Percentiles rank a stretch among this genome's conserved stretches.
phyloP scores from a whole-genome alignment of 306 rosid species.

The Neltuma alba region DNA sequence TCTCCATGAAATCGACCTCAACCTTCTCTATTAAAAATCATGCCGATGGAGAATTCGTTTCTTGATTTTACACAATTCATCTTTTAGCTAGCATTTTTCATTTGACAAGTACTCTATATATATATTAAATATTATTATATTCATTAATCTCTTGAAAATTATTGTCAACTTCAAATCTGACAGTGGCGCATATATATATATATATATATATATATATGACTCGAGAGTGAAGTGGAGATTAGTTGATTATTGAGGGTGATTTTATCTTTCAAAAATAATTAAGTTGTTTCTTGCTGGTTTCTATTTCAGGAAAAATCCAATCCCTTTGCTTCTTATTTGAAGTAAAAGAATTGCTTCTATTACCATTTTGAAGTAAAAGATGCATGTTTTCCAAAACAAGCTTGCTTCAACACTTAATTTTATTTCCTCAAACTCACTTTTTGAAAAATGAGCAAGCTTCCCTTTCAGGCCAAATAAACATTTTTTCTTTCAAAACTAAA shows the following conservation, averaged over 20 bases:
- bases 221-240: neutral
- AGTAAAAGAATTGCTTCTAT: neutral
- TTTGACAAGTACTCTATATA: no score
- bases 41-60: constrained; percentile 45
- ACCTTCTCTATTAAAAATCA: constrained; percentile 46
- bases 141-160: neutral
- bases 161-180: neutral
- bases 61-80: neutral
- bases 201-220: no score
- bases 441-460: neutral
- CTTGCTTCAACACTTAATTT: neutral
- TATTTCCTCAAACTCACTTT: neutral
- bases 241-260: neutral
- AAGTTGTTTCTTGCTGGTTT: neutral
- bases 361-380: neutral
- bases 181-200: no score
- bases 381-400: neutral
- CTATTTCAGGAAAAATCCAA: neutral
- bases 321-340: neutral
- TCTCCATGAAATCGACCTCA: constrained; percentile 55
- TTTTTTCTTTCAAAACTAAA: neutral
- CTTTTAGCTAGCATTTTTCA: no score
- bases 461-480: neutral
- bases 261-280: neutral
- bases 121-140: neutral